Base-by-base conservation (phyloP, 2,329 filamentous ascomycete genomes). In the Aureobasidium sp. region DNA sequence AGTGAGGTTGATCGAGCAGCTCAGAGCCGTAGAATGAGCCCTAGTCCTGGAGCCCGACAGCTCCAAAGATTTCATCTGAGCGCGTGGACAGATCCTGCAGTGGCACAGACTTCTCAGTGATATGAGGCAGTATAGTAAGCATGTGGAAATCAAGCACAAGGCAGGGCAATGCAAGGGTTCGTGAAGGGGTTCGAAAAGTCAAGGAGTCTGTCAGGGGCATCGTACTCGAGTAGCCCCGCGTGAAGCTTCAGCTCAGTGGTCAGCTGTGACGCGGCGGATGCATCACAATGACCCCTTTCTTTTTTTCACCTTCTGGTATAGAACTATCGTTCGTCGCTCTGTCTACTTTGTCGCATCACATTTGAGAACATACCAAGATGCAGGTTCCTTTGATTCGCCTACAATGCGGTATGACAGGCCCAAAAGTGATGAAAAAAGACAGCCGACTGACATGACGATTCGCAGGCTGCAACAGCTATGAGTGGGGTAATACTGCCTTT, bases 391-490 rank as follows among this genome's bases (percentile, higher is more conserved):
- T 97, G 59, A 82, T 96, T 73, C 86, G 91, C 68, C 85, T 97
- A 67, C 86, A 89, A 75, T 92, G 89, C 78, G 84, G 84, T 87
- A 74, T 67, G 71, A 86, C 74, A 65, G 70, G 65, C 49, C 21
- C 32, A 15, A 10, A 1, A 7, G 3, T 13, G 59, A 55, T 21
- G 36, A 15, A 45, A 41, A 7, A n/a, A 11, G 34, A 10, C 7
- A 29, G 3, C 11, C 21, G 32, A 54, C 50, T 63, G 48, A 61
- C 66, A 65, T 70, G 61, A 67, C 62, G n/a, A 41, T 39, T 59
- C 63, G n/a, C 65, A 88, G 94, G 93, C 71, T 91, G 96, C 72
- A 97, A 97, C 77, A 97, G 92, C 76, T 99, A 99, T 74, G 94
- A 97, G 79, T 99, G 94, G 94, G 94, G 85, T 86, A 76, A 67